Conservation (phyloP, 139 green algal species). For the Picochlorum sp. region DNA sequence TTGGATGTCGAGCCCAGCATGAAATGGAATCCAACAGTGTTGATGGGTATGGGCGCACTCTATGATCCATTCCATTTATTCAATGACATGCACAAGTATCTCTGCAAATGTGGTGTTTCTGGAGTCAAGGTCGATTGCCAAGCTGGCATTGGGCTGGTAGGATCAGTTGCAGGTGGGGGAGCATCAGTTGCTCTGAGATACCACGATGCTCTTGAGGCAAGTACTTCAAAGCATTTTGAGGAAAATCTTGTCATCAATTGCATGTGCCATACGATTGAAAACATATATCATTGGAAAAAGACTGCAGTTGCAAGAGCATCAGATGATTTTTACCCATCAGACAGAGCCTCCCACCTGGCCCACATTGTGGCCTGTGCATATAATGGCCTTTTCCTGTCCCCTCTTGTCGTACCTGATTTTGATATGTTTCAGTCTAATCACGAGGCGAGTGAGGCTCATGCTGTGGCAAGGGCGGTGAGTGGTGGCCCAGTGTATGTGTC, state of each 20-base stretch:
- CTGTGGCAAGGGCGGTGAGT: conserved; percentile 36
- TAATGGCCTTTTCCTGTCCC: conserved; percentile 71
- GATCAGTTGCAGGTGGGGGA: conserved; percentile 43
- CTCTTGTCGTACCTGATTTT: conserved; percentile 37
- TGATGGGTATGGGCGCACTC: conserved; percentile 69
- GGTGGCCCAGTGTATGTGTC: conserved; percentile 76
- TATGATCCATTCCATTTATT: conserved; percentile 60
- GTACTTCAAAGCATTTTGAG: conserved; percentile 67
- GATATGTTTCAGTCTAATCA: conserved; percentile 6
- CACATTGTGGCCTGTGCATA: conserved; percentile 87
- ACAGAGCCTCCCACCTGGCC: conserved; percentile 64
- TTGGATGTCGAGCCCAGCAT: conserved; percentile 77
- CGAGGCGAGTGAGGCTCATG: conserved; percentile 19
- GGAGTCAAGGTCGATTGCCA: conserved; percentile 95
- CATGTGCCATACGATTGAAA: conserved; percentile 98
- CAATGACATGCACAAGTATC: conserved; percentile 85
- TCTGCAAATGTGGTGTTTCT: conserved; percentile 60
- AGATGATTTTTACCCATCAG: conserved; percentile 80
- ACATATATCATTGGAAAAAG: conserved; percentile 55
- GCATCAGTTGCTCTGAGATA: conserved; percentile 39
- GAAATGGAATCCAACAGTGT: conserved; percentile 39
- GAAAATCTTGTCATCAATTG: conserved; percentile 93
- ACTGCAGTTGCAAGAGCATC: conserved; percentile 25
- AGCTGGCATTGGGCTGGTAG: conserved; percentile 51
- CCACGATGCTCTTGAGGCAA: conserved; percentile 70